Base-by-base conservation (phyloP, 192 early-diverging fungal genomes). In the Kappamyces sp. region DNA sequence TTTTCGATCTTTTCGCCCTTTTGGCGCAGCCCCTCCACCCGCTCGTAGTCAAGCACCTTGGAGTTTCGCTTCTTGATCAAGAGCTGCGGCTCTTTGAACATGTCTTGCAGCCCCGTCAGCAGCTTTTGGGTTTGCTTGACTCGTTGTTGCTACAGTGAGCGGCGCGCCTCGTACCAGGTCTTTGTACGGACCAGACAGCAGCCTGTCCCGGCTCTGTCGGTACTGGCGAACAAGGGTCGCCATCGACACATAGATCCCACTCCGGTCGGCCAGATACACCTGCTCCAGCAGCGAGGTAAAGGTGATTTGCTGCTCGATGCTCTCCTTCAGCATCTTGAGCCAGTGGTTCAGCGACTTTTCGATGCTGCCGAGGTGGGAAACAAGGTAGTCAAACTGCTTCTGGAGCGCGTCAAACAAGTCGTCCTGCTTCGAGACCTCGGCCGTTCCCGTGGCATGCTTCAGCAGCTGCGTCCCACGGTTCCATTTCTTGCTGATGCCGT, bases 401-500 rank as follows among this genome's bases (percentile, higher is more conserved):
- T 22, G 22, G 22, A 22, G 22, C 22, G 22, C 22, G 42, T 43
- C 8, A 0, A 43, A 43, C 0, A 43, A 43, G 14, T 43, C 42
- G 0, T 43, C 42, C 14, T 9, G 42, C 42, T 43, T 22, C 22
- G 22, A 40, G 12, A 50, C 65, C 11, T 37, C 73, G 1, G 75
- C 67, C 11, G 83, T 58, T 29, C 85, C 85, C 6, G 84, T 83
- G 9, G 75, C 83, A 49, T 87, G 83, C 59, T 42, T 54, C 40
- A 37, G 37, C 4, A 12, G 30, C 45, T 86, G 84, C 0, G 80
- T 79, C 38, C 78, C 77, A 33, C 86, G 60, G 36, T 79, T 75
- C 41, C 83, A 69, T 35, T 80, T 82, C 63, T 88, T 88, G 65
- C 76, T 86, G 59, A 90, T 79, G 4, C 88, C 88, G 61, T 88